Percentiles rank a stretch among this genome's conserved stretches.
Conservation (phyloP, 768 basidiomycete species). For the Dentipellis sp. region DNA sequence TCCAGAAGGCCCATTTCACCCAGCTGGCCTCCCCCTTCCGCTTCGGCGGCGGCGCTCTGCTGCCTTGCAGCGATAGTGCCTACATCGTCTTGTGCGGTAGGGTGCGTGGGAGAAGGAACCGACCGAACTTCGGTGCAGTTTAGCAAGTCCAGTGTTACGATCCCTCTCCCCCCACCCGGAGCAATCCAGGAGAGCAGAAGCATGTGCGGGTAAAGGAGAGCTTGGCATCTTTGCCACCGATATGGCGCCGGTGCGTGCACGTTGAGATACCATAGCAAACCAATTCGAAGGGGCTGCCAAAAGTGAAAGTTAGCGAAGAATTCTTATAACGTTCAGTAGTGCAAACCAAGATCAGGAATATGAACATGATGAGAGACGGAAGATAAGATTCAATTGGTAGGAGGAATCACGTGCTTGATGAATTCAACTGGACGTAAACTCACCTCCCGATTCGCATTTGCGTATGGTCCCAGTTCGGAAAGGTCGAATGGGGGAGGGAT, state of each 20-base stretch:
- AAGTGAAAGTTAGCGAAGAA: slow-evolving; percentile 3
- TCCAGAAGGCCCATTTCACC: slow-evolving; percentile 42
- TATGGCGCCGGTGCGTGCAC: slow-evolving; percentile 78
- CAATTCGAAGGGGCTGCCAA: slow-evolving; percentile 76
- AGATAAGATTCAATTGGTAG: slow-evolving; percentile 3
- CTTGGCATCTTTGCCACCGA: slow-evolving; percentile 76
- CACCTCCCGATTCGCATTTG: slow-evolving; percentile 35
- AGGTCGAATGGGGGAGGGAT: slow-evolving; percentile 39
- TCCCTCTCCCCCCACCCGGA: slow-evolving; percentile 71
- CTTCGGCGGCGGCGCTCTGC: slow-evolving; percentile 37
- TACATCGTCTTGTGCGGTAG: slow-evolving; percentile 74
- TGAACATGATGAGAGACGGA: not conserved
- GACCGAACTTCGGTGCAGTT: slow-evolving; percentile 84
- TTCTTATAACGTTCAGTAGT: not conserved
- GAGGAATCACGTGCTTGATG: not conserved
- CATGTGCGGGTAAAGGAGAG: slow-evolving; percentile 74
- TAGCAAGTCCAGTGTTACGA: slow-evolving; percentile 78
- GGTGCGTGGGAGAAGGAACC: slow-evolving; percentile 74
- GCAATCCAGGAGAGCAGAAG: slow-evolving; percentile 84
- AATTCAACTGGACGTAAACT: slow-evolving; percentile 12
- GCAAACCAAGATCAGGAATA: not conserved
- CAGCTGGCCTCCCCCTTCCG: slow-evolving; percentile 31
- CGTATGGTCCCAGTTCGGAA: slow-evolving; percentile 34
- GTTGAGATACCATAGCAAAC: slow-evolving; percentile 86
- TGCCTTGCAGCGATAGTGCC: slow-evolving; percentile 73